Evolutionary conservation across 1,284 basidiomycete genomes (phyloP).

Genomic region (Mycosarcoma mackinlayi): DNA sequence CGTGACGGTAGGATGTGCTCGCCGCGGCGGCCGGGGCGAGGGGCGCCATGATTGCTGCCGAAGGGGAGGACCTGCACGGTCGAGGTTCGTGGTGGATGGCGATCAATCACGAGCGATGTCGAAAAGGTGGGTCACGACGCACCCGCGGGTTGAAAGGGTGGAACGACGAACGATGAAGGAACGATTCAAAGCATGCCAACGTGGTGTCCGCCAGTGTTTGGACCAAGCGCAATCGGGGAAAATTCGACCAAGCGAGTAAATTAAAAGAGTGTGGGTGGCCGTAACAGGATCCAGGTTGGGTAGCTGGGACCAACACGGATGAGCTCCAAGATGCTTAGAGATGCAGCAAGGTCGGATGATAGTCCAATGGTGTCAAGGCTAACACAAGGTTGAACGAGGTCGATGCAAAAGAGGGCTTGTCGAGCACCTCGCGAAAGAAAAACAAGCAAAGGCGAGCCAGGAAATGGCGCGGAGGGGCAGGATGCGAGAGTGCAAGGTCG

Average conservation of each 20-base stretch:
- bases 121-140: not conserved
- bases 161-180: not conserved
- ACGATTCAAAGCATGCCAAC: conserved; percentile 21
- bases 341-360: not conserved
- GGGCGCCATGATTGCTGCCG: conserved; percentile 5
- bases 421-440: not conserved
- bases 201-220: no score
- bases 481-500: not conserved
- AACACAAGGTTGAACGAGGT: conserved; percentile 3
- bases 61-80: no score
- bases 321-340: no score
- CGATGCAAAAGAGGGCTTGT: not conserved
- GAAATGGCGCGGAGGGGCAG: no score
- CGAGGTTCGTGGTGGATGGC: not conserved
- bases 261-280: conserved; percentile 14
- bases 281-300: not conserved
- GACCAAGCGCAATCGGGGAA: no score
- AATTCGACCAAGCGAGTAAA: no score
- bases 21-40: conserved; percentile 8
- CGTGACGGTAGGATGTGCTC: conserved; percentile 11
- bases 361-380: not conserved
- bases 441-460: no score
- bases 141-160: not conserved
- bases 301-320: no score
- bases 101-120: no score